Base-by-base conservation (phyloP, 257 asterid genomes). In the Scutellaria minor region DNA sequence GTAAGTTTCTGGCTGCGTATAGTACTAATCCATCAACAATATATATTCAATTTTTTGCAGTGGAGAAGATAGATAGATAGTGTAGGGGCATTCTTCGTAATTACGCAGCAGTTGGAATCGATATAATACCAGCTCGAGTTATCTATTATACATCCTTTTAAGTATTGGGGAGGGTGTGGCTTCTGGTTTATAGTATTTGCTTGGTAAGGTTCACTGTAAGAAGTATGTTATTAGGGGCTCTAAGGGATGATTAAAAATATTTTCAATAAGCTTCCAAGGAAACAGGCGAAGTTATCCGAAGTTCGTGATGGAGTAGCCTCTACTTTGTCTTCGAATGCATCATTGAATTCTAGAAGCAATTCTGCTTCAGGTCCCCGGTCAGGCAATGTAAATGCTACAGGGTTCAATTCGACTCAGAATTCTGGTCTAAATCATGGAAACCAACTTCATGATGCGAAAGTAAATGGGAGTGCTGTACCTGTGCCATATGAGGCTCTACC, bases 191-290 rank as follows among this genome's bases (percentile, higher is more conserved):
- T 67, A 42, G 48, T 57, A 13, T 12, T 39, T 75, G 73, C 62
- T 60, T 53, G 24, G 44, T 57, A 12, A 15, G 62, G 62, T 66
- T 63, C 72, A 58, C 55, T 58, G 71, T 73, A 66, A 75, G 75
- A 75, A 63, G 76, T 64, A 64, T 80, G 84, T 66, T 22, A 13
- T 70, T 74, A 66, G 68, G 71, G 75, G 70, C 51, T 55, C 65
- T 44, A 39, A 86, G 87, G 76, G 70, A 90, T 90, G 97, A 85
- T 90, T 69, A 90, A 88, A 73, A 90, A 88, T 63, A 85, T 90
- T 70, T 87, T 90, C 42, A 90, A 86, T 82, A 85, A 83, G 88
- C 86, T 90, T 70, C 97, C 97, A 2, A 79, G 89, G 80, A 90
- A 90, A 79, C 91, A 87, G 78, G 75, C 74, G 51, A 90, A 90